A percentile compares a stretch with the other conserved stretches of the same genome.
These are phyloP conservation scores for Crataegus laevigata DNA, from an alignment of 306 rosid species.

Conservation along the genomic window DNA sequence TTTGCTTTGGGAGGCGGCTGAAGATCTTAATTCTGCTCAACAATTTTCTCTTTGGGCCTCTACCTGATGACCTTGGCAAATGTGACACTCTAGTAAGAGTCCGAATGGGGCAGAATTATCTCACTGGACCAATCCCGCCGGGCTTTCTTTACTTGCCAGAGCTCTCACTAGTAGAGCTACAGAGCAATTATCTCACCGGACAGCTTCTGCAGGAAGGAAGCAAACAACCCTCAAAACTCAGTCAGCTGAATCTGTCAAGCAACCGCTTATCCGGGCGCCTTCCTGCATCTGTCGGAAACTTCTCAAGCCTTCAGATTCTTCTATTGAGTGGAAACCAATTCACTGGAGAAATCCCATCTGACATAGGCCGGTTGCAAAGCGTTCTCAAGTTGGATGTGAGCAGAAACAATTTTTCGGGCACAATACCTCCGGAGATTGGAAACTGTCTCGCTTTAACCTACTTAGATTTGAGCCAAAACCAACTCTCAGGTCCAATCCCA, in stretches of 20 bases:
- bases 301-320: conserved; percentile 58
- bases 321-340: conserved; percentile 59
- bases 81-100: conserved; percentile 62
- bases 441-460: conserved; percentile 47
- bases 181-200: conserved; percentile 72
- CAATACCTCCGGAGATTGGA: conserved; percentile 56
- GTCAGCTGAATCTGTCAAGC: conserved; percentile 66
- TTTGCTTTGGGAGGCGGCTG: conserved; percentile 61
- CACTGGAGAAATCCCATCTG: conserved; percentile 60
- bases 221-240: conserved; percentile 47
- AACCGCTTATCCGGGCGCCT: conserved; percentile 62
- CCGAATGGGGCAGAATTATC: conserved; percentile 72
- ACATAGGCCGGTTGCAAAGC: conserved; percentile 48
- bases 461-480: conserved; percentile 85
- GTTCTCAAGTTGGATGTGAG: conserved; percentile 65
- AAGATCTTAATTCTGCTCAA: conserved; percentile 57
- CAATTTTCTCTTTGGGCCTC: conserved; percentile 76
- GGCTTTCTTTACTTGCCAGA: conserved; percentile 74
- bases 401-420: conserved; percentile 69
- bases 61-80: conserved; percentile 66
- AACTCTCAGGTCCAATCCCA: conserved; percentile 73
- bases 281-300: conserved; percentile 59
- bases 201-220: conserved; percentile 38
- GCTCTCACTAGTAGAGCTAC: conserved; percentile 62
- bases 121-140: conserved; percentile 62